Conservation (phyloP, 768 basidiomycete species). For the Cystobasidium onofrii region DNA sequence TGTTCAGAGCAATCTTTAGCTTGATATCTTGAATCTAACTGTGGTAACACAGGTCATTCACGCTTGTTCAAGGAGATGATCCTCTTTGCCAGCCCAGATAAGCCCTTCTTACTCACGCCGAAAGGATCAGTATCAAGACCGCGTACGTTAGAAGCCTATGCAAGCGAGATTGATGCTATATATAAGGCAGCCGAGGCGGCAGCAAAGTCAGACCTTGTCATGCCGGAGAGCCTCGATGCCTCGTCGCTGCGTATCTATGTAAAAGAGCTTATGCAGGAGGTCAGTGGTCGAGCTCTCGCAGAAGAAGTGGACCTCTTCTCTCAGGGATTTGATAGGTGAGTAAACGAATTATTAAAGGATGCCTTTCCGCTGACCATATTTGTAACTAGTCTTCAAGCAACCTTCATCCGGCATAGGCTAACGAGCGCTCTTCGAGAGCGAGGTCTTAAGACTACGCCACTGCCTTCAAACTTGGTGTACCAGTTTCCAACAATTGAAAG, state of each 20-base stretch:
- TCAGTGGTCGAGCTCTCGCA: not conserved
- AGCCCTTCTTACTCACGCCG: conserved; percentile 46
- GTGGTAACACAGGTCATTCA: not conserved
- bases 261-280: not conserved
- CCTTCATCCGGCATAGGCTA: not conserved
- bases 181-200: conserved; percentile 39
- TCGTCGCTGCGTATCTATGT: not conserved
- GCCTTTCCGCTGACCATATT: too few species aligned
- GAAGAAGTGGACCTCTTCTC: not conserved
- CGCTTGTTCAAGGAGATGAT: conserved; percentile 47
- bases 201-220: not conserved
- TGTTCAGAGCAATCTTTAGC: too few species aligned
- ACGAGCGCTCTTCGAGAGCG: not conserved
- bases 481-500: not conserved
- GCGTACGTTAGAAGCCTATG: conserved; percentile 45
- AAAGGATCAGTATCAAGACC: conserved; percentile 48
- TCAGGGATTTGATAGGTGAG: conserved; percentile 1
- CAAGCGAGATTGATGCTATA: conserved; percentile 45
- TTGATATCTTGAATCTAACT: conserved; percentile 38
- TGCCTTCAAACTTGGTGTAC: conserved; percentile 6
- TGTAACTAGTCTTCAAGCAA: not conserved
- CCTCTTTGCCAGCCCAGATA: conserved; percentile 45
- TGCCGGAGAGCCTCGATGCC: not conserved
- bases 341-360: too few species aligned
- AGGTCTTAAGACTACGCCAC: not conserved